These are phyloP conservation scores for Hanseniaspora lachancei DNA, from an alignment of 805 yeast species.

Conservation along the genomic window DNA sequence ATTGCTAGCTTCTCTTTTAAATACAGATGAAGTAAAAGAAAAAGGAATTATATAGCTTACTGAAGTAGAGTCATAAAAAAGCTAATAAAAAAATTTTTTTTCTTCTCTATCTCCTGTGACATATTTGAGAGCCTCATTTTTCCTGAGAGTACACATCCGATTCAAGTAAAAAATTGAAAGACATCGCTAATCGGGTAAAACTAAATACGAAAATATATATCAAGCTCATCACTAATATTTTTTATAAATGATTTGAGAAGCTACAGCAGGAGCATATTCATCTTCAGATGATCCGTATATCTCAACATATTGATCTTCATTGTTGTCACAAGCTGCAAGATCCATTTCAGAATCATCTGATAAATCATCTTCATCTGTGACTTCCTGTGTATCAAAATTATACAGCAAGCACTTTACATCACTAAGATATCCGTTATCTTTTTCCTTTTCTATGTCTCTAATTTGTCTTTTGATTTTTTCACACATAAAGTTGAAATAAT, in stretches of 20 bases:
- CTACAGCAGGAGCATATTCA: conserved; percentile 18
- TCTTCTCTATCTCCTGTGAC: too few species aligned
- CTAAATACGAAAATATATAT: not conserved
- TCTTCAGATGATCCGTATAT: conserved; percentile 14
- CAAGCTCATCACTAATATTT: not conserved
- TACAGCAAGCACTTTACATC: not conserved
- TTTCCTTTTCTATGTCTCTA: not conserved
- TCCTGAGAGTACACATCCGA: not conserved
- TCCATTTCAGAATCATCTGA: not conserved
- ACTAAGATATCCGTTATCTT: not conserved
- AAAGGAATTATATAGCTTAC: too few species aligned
- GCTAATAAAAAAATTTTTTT: too few species aligned
- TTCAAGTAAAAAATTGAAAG: not conserved
- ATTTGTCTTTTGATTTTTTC: not conserved
- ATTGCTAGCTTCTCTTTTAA: too few species aligned
- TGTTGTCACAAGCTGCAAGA: too few species aligned
- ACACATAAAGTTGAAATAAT: not conserved
- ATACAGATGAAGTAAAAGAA: too few species aligned
- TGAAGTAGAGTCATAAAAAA: too few species aligned
- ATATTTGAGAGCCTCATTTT: not conserved
- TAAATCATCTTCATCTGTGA: not conserved
- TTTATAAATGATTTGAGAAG: conserved; percentile 15
- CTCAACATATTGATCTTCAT: not conserved
- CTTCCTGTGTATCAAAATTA: not conserved
- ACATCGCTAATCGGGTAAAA: not conserved